Conservation (phyloP, 805 yeast genomes). For the Zygosaccharomyces kombuchaensis region DNA sequence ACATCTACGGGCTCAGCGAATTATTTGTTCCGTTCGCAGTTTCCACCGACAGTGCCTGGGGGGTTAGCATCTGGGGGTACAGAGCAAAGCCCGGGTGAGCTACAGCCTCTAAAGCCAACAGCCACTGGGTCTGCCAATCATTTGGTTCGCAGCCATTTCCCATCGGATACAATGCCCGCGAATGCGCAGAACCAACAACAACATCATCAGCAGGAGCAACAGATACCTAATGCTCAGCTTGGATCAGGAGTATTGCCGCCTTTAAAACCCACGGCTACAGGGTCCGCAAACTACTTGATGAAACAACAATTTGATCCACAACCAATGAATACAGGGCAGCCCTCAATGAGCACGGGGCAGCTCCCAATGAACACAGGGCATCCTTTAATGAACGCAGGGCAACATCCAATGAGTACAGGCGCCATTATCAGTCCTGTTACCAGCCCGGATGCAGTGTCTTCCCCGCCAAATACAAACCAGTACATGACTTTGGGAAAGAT, state of each 20-base stretch:
- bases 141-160: constrained; percentile 25
- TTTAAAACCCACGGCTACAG: constrained; percentile 34
- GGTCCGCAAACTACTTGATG: constrained; percentile 33
- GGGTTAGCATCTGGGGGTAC: not conserved
- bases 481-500: constrained; percentile 7
- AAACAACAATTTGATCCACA: constrained; percentile 22
- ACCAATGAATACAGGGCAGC: not conserved
- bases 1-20: constrained; percentile 36
- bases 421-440: constrained; percentile 6
- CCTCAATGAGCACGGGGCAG: not conserved
- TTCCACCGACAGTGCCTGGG: constrained; percentile 5
- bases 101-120: constrained; percentile 35
- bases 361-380: not conserved
- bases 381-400: too few species aligned
- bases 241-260: constrained; percentile 25
- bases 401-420: not conserved
- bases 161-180: constrained; percentile 20
- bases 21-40: constrained; percentile 27
- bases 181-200: constrained; percentile 11
- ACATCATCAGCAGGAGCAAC: constrained; percentile 11
- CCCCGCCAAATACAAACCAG: constrained; percentile 20
- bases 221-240: not conserved
- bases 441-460: constrained; percentile 10
- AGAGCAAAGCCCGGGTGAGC: constrained; percentile 1
- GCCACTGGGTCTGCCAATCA: constrained; percentile 42